Conservation (phyloP, 148 eudicot genomes). For the Vaccinium corymbosum region DNA sequence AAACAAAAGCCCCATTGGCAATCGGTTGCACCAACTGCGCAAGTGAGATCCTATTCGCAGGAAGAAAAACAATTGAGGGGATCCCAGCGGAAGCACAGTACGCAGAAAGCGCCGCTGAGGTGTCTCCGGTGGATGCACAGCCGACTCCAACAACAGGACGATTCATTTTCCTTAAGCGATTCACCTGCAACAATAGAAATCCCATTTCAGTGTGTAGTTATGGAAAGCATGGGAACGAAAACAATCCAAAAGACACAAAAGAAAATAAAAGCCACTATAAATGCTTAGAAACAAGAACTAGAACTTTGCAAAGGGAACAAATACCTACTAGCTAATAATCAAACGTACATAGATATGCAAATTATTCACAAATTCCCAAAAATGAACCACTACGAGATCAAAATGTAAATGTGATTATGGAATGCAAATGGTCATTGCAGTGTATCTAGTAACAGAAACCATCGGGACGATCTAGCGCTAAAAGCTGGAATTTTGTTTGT, state of each 20-base stretch:
- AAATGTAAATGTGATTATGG: not conserved
- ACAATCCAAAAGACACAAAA: not conserved
- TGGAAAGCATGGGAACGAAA: not conserved
- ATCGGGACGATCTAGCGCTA: not conserved
- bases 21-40: conserved; percentile 92
- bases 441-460: not conserved
- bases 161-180: conserved; percentile 70
- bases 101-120: conserved; percentile 87
- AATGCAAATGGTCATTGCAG: not conserved
- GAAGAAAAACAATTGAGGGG: conserved; percentile 78
- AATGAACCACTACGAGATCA: not conserved
- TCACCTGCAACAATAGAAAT: conserved; percentile 31
- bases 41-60: conserved; percentile 65
- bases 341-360: not conserved
- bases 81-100: conserved; percentile 93
- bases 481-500: not conserved
- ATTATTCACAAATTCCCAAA: not conserved
- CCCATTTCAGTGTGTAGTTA: not conserved
- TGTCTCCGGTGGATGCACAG: conserved; percentile 86
- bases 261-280: not conserved
- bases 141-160: conserved; percentile 84
- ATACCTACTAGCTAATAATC: not conserved
- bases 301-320: not conserved
- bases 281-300: not conserved
- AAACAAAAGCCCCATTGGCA: conserved; percentile 76